Conservation (phyloP, 2,329 filamentous ascomycete genomes). For the Byssochlamys sp. region DNA sequence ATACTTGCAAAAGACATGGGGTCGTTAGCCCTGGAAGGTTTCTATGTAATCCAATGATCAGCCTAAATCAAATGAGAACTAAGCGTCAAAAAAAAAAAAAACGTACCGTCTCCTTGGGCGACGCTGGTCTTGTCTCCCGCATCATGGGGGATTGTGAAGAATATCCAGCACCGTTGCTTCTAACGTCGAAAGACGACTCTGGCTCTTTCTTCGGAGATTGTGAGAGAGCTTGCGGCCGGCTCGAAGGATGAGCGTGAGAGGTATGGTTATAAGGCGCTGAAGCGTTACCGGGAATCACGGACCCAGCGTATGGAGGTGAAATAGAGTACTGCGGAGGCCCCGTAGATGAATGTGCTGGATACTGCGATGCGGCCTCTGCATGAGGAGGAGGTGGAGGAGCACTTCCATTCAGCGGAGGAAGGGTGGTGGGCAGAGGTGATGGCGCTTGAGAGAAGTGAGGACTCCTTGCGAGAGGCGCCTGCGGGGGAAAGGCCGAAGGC, state of each 20-base stretch:
- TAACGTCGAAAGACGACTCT: slow-evolving; percentile 24
- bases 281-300: slow-evolving; percentile 26
- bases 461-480: slow-evolving; percentile 27
- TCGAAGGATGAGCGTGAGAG: slow-evolving; percentile 34
- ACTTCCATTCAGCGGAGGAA: slow-evolving; percentile 32
- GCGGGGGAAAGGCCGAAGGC: slow-evolving; percentile 30
- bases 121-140: slow-evolving; percentile 23
- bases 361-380: slow-evolving; percentile 26
- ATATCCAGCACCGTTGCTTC: slow-evolving; percentile 22
- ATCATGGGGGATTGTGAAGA: slow-evolving; percentile 22
- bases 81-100: not conserved
- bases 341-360: slow-evolving; percentile 23
- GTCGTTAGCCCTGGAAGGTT: slow-evolving; percentile 64
- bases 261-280: slow-evolving; percentile 29
- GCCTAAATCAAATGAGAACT: slow-evolving; percentile 9
- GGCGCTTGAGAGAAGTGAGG: slow-evolving; percentile 33
- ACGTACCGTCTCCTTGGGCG: slow-evolving; percentile 34
- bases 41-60: slow-evolving; percentile 36
- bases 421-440: slow-evolving; percentile 29
- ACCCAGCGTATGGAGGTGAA: slow-evolving; percentile 25
- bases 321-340: slow-evolving; percentile 23
- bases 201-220: slow-evolving; percentile 35
- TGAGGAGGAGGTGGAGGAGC: slow-evolving; percentile 16
- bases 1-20: slow-evolving; percentile 96
- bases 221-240: slow-evolving; percentile 26